Evolutionary conservation across 768 basidiomycete species (phyloP), one percentile per base, ranked within the genome.

Genomic region (Gloeopeniophorella convolvens): DNA sequence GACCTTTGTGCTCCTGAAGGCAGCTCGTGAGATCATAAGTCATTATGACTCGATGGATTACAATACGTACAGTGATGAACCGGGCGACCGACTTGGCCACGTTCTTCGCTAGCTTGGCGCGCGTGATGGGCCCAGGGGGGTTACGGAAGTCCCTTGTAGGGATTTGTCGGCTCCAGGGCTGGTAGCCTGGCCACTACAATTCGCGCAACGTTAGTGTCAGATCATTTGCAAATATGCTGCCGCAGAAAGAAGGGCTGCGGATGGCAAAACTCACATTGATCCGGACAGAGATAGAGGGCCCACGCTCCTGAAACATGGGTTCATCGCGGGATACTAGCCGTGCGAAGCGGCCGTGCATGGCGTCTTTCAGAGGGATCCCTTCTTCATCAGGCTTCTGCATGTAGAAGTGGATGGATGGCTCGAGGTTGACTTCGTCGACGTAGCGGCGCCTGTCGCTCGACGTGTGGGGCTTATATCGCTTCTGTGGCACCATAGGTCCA

Each of bases 71-170:
- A 42, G 69, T 63, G 51, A 81, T 80, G 63, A 89, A 89, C 33
- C 83, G 77, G 36, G 76, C 70, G 7, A 89, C 74, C 56, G 84
- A 84, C 65, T 85, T 87, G 1, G 85, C 86, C 7, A 89, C 77
- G 48, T 87, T 88, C 62, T 85, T 86, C 0, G 84, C 86, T 13
- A 89, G 72, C 61, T 89, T 89, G 16, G 78, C 75, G 45, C 77
- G 74, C 1, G 86, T 89, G 58, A 89, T 86, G 3, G 82, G 85
- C 5, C 83, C 77, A 32, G 85, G 87, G 0, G 87, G 85, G 55
- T 78, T 87, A 32, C 78, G 76, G 63, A 88, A 89, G 65, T 89
- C 86, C 63, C 80, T 79, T 1, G 86, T 89, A 7, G 87, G 87
- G 53, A 89, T 89, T 62, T 89, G 87, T 48, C 83, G 75, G 48